Evolutionary conservation across 257 asterid genomes (phyloP).

Genomic region (Euphrasia confusa): DNA sequence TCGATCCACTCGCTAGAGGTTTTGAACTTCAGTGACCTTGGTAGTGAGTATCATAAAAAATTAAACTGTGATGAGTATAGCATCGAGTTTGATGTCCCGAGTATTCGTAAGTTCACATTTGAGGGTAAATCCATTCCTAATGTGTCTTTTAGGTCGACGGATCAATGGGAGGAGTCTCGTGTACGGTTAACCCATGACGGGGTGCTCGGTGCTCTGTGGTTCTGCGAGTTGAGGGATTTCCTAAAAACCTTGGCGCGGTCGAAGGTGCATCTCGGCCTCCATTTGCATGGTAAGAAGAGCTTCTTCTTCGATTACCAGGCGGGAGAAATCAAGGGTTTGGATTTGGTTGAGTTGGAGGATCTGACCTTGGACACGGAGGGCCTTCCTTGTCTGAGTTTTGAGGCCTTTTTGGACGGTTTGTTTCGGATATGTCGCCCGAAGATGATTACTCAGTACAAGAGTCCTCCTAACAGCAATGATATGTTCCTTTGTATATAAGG

Average conservation of each 20-base stretch:
- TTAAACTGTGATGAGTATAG: neutral
- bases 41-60: too few relatives aligned
- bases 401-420: neutral
- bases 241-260: too few relatives aligned
- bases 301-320: neutral
- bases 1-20: neutral
- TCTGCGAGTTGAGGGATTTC: too few relatives aligned
- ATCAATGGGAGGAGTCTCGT: neutral
- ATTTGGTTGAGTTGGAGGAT: neutral
- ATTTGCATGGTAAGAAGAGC: too few relatives aligned
- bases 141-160: neutral
- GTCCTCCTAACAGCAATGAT: neutral
- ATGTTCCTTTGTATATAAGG: too few relatives aligned
- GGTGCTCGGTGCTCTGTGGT: neutral
- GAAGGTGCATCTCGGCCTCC: too few relatives aligned
- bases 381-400: neutral
- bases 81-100: neutral
- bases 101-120: neutral
- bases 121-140: neutral
- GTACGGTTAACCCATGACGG: neutral
- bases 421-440: neutral
- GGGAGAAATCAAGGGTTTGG: neutral
- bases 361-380: neutral
- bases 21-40: neutral
- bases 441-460: neutral